A percentile compares a stretch with the other conserved stretches of the same genome.
These are phyloP conservation scores for Solanum pennellii DNA, from an alignment of 257 asterid genomes.

Conservation along the genomic window DNA sequence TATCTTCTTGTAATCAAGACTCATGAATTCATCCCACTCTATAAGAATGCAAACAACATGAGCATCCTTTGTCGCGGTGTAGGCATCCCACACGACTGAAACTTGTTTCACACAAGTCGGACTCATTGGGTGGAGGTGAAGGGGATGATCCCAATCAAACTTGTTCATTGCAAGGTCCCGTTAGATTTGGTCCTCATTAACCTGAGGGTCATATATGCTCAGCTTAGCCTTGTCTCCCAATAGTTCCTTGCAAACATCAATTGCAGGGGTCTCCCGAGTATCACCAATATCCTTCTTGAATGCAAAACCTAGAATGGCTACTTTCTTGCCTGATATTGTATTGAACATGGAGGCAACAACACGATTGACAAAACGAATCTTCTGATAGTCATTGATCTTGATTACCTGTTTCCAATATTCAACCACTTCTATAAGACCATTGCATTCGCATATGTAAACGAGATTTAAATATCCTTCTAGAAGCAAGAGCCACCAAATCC, in stretches of 20 bases:
- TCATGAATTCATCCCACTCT: background rate
- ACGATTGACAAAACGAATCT: background rate
- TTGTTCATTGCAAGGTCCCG: background rate
- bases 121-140: too few relatives aligned
- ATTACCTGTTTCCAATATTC: slow-evolving; percentile 1
- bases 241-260: slow-evolving; percentile 3
- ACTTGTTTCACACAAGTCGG: too few relatives aligned
- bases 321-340: background rate
- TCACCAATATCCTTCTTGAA: slow-evolving; percentile 6
- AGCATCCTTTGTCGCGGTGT: background rate
- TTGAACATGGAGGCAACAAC: slow-evolving; percentile 1
- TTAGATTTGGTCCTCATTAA: slow-evolving; percentile 1
- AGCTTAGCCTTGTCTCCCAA: background rate
- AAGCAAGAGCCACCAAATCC: slow-evolving; percentile 1
- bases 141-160: background rate
- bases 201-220: slow-evolving; percentile 5
- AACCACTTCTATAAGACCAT: background rate
- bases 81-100: too few relatives aligned
- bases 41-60: background rate
- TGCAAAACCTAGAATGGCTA: background rate
- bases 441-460: slow-evolving; percentile 2
- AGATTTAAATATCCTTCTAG: slow-evolving; percentile 2
- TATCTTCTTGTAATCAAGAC: slow-evolving; percentile 16
- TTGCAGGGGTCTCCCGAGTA: background rate
- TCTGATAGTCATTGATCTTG: slow-evolving; percentile 3